phyloP scores from a whole-genome alignment of 345 rosid species.

The Brassica cretica region DNA sequence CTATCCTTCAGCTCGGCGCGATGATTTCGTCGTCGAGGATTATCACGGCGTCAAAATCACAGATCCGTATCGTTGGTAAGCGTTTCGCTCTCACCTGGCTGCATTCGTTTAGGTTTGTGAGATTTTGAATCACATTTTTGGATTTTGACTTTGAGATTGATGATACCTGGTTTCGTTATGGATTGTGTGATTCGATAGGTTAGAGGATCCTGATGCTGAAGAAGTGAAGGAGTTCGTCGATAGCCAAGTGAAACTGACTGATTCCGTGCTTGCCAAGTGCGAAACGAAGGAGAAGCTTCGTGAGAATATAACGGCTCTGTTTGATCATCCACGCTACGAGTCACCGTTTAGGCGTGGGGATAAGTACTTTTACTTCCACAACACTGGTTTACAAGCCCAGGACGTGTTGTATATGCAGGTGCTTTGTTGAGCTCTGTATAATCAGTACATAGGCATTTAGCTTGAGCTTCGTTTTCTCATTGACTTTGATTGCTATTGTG shows the following conservation, averaged over 20 bases:
- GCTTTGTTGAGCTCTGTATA: not conserved
- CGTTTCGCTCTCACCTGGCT: not conserved
- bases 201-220: conserved; percentile 90
- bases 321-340: conserved; percentile 84
- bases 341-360: conserved; percentile 62
- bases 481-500: conserved; percentile 4
- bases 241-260: conserved; percentile 68
- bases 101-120: not conserved
- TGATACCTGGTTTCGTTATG: not conserved
- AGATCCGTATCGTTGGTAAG: conserved; percentile 91
- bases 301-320: conserved; percentile 57
- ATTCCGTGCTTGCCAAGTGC: conserved; percentile 62
- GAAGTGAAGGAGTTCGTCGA: conserved; percentile 79
- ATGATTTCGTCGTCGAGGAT: conserved; percentile 78
- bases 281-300: conserved; percentile 62
- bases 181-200: conserved; percentile 46
- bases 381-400: conserved; percentile 87
- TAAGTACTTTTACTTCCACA: conserved; percentile 84
- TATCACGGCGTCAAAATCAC: conserved; percentile 71
- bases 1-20: conserved; percentile 66
- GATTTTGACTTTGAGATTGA: conserved; percentile 31
- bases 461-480: conserved; percentile 16
- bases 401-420: conserved; percentile 77
- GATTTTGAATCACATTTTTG: not conserved
- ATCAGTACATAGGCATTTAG: not conserved